phyloP scores from a whole-genome alignment of 1,284 basidiomycete species.

The Irpex rosettiformis region DNA sequence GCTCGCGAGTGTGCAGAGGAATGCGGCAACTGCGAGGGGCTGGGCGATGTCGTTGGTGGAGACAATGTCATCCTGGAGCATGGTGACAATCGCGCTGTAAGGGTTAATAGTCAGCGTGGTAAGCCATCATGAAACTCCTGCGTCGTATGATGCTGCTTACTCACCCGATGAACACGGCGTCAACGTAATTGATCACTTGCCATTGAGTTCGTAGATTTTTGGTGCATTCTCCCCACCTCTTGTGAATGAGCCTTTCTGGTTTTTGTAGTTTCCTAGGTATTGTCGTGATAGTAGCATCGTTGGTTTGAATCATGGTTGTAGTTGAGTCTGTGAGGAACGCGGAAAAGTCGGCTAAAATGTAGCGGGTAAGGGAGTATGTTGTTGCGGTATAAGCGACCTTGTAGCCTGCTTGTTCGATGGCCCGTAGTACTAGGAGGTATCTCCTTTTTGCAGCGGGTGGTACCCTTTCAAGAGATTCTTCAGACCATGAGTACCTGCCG shows the following conservation, averaged over 20 bases:
- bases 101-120: not conserved
- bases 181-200: constrained; percentile 9
- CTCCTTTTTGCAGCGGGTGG: too few species aligned
- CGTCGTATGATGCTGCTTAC: not conserved
- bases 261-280: not conserved
- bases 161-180: constrained; percentile 12
- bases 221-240: not conserved
- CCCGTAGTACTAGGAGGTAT: too few species aligned
- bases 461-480: too few species aligned
- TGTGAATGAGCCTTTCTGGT: too few species aligned
- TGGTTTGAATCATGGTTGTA: too few species aligned
- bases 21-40: not conserved
- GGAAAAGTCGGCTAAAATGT: too few species aligned
- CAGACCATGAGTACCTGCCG: too few species aligned
- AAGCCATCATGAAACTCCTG: not conserved
- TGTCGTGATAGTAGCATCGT: too few species aligned
- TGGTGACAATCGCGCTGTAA: constrained; percentile 7
- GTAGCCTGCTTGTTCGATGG: too few species aligned
- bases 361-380: too few species aligned
- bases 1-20: constrained; percentile 10
- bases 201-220: constrained; percentile 3
- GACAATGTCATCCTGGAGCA: constrained; percentile 9
- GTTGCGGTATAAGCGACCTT: too few species aligned
- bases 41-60: not conserved
- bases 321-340: too few species aligned